Percentiles rank a stretch among this genome's conserved stretches.
Conservation (phyloP, 2,329 filamentous ascomycete genomes). For the Trichoderma atrobrunneum region DNA sequence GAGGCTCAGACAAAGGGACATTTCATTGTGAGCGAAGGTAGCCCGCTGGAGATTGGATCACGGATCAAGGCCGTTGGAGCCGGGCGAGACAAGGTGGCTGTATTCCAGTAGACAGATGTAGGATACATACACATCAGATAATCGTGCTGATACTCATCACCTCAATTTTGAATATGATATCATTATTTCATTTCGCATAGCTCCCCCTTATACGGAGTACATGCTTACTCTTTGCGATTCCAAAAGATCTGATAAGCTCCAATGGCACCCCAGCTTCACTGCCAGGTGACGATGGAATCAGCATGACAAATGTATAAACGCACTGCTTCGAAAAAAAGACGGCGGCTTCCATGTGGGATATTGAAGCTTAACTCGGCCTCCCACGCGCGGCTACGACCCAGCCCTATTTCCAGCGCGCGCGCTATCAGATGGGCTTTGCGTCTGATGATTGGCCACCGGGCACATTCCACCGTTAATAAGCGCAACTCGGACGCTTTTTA, state of each 20-base stretch:
- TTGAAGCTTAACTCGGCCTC: not conserved
- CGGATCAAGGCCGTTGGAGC: conserved; percentile 52
- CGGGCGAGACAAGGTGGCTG: conserved; percentile 31
- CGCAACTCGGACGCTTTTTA: not conserved
- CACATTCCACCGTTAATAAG: not conserved
- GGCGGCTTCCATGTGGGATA: conserved; percentile 6
- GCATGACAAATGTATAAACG: not conserved
- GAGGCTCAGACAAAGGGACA: conserved; percentile 37
- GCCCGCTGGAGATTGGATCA: conserved; percentile 58
- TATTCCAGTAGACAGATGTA: conserved; percentile 29
- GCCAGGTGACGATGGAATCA: not conserved
- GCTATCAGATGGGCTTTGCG: not conserved
- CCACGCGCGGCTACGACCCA: conserved; percentile 34
- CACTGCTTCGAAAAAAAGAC: not conserved
- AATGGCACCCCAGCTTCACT: no score
- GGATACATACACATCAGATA: not conserved
- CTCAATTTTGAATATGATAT: no score
- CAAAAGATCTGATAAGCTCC: not conserved
- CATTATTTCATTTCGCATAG: not conserved
- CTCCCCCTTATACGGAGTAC: not conserved
- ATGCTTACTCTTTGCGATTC: not conserved
- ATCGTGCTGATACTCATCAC: no score
- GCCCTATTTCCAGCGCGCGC: not conserved
- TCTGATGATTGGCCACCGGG: not conserved
- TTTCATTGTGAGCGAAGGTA: conserved; percentile 63